Evolutionary conservation across 2,329 filamentous ascomycete genomes (phyloP).

Genomic region (Phoma sp.): DNA sequence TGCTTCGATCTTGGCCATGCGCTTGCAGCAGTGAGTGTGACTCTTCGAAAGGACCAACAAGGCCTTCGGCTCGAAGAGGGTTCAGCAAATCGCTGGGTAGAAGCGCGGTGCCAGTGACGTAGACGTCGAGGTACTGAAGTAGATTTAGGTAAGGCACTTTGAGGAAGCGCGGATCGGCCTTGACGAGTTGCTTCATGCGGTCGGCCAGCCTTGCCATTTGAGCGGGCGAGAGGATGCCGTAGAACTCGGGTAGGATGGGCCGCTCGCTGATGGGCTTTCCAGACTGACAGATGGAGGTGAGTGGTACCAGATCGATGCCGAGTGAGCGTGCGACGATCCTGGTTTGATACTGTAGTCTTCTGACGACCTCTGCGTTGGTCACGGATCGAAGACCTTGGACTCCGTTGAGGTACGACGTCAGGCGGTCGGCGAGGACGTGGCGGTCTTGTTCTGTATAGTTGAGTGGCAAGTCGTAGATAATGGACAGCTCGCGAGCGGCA

Average conservation of each 20-base stretch:
- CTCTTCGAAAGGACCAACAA: slow-evolving; percentile 25
- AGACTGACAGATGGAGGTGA: slow-evolving; percentile 18
- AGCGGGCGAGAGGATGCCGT: slow-evolving; percentile 26
- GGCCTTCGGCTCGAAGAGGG: slow-evolving; percentile 29
- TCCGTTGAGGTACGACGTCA: slow-evolving; percentile 25
- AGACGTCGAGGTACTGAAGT: slow-evolving; percentile 26
- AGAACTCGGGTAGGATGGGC: slow-evolving; percentile 30
- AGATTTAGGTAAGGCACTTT: slow-evolving; percentile 18
- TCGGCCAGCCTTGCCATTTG: slow-evolving; percentile 23
- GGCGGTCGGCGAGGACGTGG: slow-evolving; percentile 20
- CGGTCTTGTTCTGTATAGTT: slow-evolving; percentile 32
- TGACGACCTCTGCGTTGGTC: background rate
- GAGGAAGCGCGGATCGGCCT: slow-evolving; percentile 21
- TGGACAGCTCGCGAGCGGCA: slow-evolving; percentile 5
- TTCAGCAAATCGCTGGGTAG: slow-evolving; percentile 38
- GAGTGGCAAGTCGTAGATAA: slow-evolving; percentile 25
- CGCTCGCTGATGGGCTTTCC: slow-evolving; percentile 4
- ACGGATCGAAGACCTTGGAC: background rate
- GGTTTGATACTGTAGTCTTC: background rate
- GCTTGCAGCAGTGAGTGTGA: background rate
- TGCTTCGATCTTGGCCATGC: background rate
- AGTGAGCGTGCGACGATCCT: slow-evolving; percentile 11
- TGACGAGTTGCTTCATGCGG: slow-evolving; percentile 27
- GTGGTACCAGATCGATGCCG: slow-evolving; percentile 23
- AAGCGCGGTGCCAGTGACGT: slow-evolving; percentile 17